Base-by-base conservation (phyloP, 345 rosid species). In the Fremontodendron californicum region DNA sequence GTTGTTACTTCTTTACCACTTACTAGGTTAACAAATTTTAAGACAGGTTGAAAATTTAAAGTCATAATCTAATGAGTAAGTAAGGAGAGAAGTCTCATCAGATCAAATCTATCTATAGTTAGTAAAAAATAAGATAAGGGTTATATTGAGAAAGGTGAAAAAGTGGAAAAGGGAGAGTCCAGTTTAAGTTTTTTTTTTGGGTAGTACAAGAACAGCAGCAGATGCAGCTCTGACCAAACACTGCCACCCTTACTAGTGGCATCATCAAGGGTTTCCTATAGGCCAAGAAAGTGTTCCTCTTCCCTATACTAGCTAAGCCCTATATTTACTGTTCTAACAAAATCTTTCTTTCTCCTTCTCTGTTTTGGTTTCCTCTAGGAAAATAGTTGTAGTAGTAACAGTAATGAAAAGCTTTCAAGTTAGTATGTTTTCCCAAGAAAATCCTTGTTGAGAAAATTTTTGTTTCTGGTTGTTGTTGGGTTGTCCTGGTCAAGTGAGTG, bases 191-290 rank as follows among this genome's bases (percentile, higher is more conserved):
- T 55, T 10, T 23, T n/a, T 23, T 55, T 55, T 52, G 2, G 16
- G 48, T 43, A 75, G 80, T 78, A 80, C 78, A 82, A 60, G 64
- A 81, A 84, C 52, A 80, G 81, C 83, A 80, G 83, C 66, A 77
- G 75, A 71, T 81, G 75, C 85, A 83, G 86, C 75, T 81, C 86
- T 80, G 90, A 83, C 84, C 85, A 80, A 80, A 85, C 84, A 78
- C 85, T 87, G 87, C 89, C 85, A 81, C 62, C 78, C 78, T 84
- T 76, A 75, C 63, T 78, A 80, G 64, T 82, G 78, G 61, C 85
- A 82, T 75, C 87, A 76, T 79, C 83, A 57, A 76, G 46, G 70
- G 25, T 27, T 29, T 52, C 43, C 76, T 55, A 54, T 77, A 82
- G 81, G 72, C 79, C 79, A 58, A 67, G 39, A 63, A 35, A 39